Base-by-base conservation (phyloP, 2,329 filamentous ascomycete genomes). In the Aspergillus piperis region DNA sequence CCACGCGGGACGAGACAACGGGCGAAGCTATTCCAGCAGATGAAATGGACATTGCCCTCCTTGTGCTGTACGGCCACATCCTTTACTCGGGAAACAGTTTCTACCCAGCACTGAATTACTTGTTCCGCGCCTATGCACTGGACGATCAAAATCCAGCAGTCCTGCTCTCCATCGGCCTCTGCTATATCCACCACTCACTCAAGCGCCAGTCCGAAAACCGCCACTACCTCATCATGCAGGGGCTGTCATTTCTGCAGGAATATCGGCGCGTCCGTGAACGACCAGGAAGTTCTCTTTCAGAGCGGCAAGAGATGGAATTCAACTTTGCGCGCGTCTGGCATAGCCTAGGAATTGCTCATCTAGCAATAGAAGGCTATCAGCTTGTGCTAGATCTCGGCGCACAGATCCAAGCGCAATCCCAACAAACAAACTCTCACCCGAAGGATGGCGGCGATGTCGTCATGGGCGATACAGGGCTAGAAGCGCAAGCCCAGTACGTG, bases 51-150 rank as follows among this genome's bases (percentile, higher is more conserved):
- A 85, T 92, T 7, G 89, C 89, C 25, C 82, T 98, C 8, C 83
- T 99, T 11, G 90, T 93, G 73, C 84, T 96, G 0, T 98, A 97
- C 71, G 95, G 91, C 0, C 91, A 98, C 71, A 92, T 97, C 62
- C 82, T 97, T 5, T 92, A 92, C 68, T 89, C 88, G 0, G 92
- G 91, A 2, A 91, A 89, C 53, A 92, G 89, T 66, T 96, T 95
- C 76, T 87, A 88, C 13, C 91, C 90, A 68, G 91, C 95, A 0
- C 79, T 98, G 36, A 93, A 88, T 67, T 98, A 96, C 79, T 96
- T 96, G 71, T 87, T 93, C 69, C 86, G 90, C 58, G 90, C 90
- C 1, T 84, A 87, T 51, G 75, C 90, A 1, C 78, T 97, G 2
- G 88, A 92, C 65, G 89, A 90, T 0, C 77, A 84, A 7, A 96